Conservation (phyloP, 768 basidiomycete genomes). For the Boletus sp. region DNA sequence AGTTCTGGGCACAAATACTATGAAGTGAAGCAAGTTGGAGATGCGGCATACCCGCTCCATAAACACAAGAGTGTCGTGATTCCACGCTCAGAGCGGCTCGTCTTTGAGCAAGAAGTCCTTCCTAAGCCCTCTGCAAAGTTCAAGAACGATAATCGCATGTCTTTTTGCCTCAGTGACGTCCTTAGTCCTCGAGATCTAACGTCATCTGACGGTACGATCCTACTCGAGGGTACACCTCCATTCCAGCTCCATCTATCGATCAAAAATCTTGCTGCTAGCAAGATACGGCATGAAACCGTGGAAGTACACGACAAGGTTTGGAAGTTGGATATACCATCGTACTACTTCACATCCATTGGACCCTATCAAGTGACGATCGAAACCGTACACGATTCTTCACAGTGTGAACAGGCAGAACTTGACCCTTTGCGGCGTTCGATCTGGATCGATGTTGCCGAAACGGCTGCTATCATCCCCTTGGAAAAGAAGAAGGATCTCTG, state of each 20-base stretch:
- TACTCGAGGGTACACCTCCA: slow-evolving; percentile 81
- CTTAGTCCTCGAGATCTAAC: slow-evolving; percentile 52
- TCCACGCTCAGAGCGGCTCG: slow-evolving; percentile 62
- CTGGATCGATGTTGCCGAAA: slow-evolving; percentile 95
- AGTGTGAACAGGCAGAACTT: slow-evolving; percentile 71
- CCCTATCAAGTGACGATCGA: slow-evolving; percentile 79
- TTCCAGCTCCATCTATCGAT: slow-evolving; percentile 76
- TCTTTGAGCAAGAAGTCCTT: slow-evolving; percentile 85
- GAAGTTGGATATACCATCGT: slow-evolving; percentile 68
- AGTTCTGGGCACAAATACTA: slow-evolving; percentile 82
- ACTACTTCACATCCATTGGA: slow-evolving; percentile 75
- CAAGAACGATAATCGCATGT: slow-evolving; percentile 58
- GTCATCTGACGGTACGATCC: slow-evolving; percentile 52
- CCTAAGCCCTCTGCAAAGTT: slow-evolving; percentile 80
- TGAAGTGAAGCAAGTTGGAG: slow-evolving; percentile 86
- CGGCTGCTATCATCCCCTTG: slow-evolving; percentile 86
- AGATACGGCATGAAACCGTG: slow-evolving; percentile 56
- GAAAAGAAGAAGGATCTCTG: slow-evolving; percentile 79
- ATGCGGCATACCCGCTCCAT: slow-evolving; percentile 76
- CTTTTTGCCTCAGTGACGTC: slow-evolving; percentile 72
- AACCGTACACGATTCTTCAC: slow-evolving; percentile 73
- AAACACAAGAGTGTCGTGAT: slow-evolving; percentile 61
- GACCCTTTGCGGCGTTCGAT: slow-evolving; percentile 59
- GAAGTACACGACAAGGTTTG: slow-evolving; percentile 52
- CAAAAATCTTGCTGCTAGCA: slow-evolving; percentile 71